These are phyloP conservation scores for Fusarium pseudoanthophilum DNA, from an alignment of 2,329 filamentous ascomycete species.

Conservation along the genomic window DNA sequence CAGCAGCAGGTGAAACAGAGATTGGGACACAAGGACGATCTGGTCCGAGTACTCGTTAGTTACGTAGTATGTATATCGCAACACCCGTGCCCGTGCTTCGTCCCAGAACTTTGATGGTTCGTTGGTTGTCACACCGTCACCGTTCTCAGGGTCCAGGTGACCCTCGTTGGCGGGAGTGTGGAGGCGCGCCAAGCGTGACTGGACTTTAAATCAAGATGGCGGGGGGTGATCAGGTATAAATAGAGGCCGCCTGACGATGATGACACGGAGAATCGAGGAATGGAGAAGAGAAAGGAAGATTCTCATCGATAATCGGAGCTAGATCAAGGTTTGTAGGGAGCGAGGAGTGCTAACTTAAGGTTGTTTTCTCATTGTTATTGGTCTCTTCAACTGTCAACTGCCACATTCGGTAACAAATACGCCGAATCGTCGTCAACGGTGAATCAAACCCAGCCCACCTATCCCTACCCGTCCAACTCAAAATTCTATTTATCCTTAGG, in stretches of 20 bases:
- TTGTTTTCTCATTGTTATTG: slow-evolving; percentile 18
- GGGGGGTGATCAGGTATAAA: slow-evolving; percentile 20
- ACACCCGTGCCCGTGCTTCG: slow-evolving; percentile 32
- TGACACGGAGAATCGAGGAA: background rate
- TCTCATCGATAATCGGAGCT: background rate
- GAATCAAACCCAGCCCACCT: slow-evolving; percentile 1
- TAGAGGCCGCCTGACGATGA: background rate
- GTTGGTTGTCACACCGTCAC: slow-evolving; percentile 39
- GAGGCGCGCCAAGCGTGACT: slow-evolving; percentile 36
- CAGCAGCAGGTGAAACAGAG: slow-evolving; percentile 5
- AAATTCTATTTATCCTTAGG: background rate
- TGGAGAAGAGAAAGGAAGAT: background rate
- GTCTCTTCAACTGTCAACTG: slow-evolving; percentile 18
- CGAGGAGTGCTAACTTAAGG: slow-evolving; percentile 1
- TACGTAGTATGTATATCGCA: slow-evolving; percentile 2
- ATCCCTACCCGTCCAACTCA: background rate
- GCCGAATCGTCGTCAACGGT: slow-evolving; percentile 18
- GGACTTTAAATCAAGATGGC: slow-evolving; percentile 32
- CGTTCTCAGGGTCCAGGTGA: slow-evolving; percentile 40
- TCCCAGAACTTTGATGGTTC: slow-evolving; percentile 26
- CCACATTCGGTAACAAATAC: slow-evolving; percentile 23
- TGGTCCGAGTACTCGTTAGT: background rate
- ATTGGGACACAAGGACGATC: slow-evolving; percentile 6
- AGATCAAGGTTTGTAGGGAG: background rate
- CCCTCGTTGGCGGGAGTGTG: slow-evolving; percentile 22